Conservation (phyloP, 352 stramenopile species). For the Pythium scleroteichum region DNA sequence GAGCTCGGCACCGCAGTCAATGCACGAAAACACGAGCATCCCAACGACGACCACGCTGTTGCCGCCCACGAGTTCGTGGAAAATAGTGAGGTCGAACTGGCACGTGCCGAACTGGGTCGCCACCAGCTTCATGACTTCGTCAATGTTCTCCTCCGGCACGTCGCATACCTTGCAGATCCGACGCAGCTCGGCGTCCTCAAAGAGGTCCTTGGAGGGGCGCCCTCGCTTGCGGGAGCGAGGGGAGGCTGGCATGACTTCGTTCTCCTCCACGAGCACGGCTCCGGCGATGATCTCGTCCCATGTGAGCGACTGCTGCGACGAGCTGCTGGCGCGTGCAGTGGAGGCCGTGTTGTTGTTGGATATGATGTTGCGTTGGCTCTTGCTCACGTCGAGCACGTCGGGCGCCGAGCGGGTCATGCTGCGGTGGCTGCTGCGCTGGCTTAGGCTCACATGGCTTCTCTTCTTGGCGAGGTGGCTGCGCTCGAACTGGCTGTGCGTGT, state of each 20-base stretch:
- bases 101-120: conserved; percentile 60
- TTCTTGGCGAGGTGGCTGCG: conserved; percentile 17
- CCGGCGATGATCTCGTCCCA: conserved; percentile 35
- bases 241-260: conserved; percentile 43
- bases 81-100: conserved; percentile 65
- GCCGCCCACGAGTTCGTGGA: conserved; percentile 61
- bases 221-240: conserved; percentile 53
- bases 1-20: conserved; percentile 52
- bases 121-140: conserved; percentile 53
- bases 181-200: conserved; percentile 52
- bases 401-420: conserved; percentile 21
- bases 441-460: conserved; percentile 25
- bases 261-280: conserved; percentile 35
- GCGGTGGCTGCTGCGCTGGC: conserved; percentile 28
- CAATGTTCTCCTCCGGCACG: conserved; percentile 41
- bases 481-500: conserved; percentile 4
- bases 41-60: conserved; percentile 71
- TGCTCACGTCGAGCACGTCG: conserved; percentile 23
- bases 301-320: conserved; percentile 18
- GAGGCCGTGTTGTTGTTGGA: conserved; percentile 3
- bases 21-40: conserved; percentile 70
- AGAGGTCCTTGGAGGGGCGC: conserved; percentile 40
- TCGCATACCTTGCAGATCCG: conserved; percentile 50
- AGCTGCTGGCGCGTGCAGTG: conserved; percentile 15
- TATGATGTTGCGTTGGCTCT: conserved; percentile 10